Evolutionary conservation across 345 rosid genomes (phyloP), one percentile per base, ranked within the genome.

Genomic region (Melastoma malabathricum): DNA sequence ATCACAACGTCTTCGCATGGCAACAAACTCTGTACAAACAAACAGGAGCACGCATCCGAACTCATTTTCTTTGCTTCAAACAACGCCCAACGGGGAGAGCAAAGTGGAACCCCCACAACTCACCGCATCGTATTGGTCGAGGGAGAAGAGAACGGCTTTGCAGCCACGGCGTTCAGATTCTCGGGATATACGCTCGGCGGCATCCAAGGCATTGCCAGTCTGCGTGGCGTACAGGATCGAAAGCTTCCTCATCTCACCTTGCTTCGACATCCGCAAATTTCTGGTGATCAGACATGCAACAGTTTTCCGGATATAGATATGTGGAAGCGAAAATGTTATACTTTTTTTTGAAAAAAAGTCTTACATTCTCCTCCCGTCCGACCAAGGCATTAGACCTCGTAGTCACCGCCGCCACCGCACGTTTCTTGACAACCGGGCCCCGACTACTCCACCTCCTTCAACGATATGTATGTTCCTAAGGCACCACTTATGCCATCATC

Each of bases 161-260:
- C 92, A 76, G 52, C 81, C 87, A 22, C 93, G 55, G 47, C 77
- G 79, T 63, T 84, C 93, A 13, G 93, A 89, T 65, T 86, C 93
- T 4, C 94, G 86, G 60, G 71, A 73, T 23, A 84, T 70, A 50
- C 78, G 82, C 72, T 90, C 98, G 10, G 96, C 93, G 13, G 77
- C 89, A 56, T 87, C 96, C 72, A 86, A 48, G 1, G 93, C 84
- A 59, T 84, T 84, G 43, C 98, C 93, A 15, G 95, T 90, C 61
- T 90, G 82, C 61, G 87, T 65, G 13, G 95, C 96, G 57, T 82
- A 86, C 41, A 86, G 72, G 46, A 86, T 72, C 29, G 68, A 57
- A 39, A 86, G 68, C 60, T 71, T 72, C 58, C 14, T 53, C 31
- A 27, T 27, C 31, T 3, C 31, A 6, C 31, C 31, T 27, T 27